Base-by-base conservation (phyloP, 164 flowering plant genomes). In the Aristolochia fimbriata region DNA sequence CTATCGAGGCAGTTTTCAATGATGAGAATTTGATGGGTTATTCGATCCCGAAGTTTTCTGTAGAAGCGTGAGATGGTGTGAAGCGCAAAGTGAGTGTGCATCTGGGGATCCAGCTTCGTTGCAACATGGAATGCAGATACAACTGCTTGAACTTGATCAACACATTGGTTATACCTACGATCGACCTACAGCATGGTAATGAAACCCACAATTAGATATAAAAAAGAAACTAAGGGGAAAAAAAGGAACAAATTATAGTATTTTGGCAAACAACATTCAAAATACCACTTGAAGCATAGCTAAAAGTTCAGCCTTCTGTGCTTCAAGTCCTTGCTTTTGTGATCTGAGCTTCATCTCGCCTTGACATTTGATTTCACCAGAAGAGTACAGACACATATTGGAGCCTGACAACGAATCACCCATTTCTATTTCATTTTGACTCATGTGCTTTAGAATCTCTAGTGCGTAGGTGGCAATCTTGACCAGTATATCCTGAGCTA, bases 101-200 rank as follows among this genome's bases (percentile, higher is more conserved):
- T 51, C 50, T 76, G 80, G 30, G 94, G 90, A 48, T 88, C 86
- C 66, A 81, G 65, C 68, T 91, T 96, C 1, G 93, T 85, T 30
- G 85, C 85, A 31, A 88, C 88, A 67, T 83, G 86, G 65, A 93
- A 90, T 49, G 95, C 88, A 23, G 93, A 86, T 58, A 80, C 66
- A 5, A 90, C 88, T 0, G 80, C 80, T 51, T 81, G 88, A 37
- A 93, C 72, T 74, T 90, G 91, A 61, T 82, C 88, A 64, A 85
- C 49, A 77, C 91, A 90, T 25, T 81, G 91, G 67, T 58, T 80
- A 72, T 88, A 88, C 16, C 75, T 75, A 1, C 79, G 83, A 55
- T 93, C 99, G 51, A 86, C 87, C 99, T 93, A 77, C 56, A 33
- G 48, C 23, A 59, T 71, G 43, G 48, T 50, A 41, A 47, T 7